Base-by-base conservation (phyloP, 1,284 basidiomycete species). In the Leccinum pachyderme region DNA sequence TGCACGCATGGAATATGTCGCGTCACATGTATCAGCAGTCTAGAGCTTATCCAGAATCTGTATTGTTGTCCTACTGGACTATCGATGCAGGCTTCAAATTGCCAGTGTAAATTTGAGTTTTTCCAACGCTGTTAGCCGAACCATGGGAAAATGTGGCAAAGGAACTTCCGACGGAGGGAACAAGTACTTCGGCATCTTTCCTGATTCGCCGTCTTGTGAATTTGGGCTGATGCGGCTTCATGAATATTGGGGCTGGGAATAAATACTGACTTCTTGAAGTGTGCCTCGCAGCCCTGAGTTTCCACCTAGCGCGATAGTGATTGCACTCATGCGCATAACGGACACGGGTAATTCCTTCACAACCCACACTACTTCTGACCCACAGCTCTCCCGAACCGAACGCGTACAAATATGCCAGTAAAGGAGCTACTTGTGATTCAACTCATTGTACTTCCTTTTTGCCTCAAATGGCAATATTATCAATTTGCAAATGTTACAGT, bases 101-200 rank as follows among this genome's bases (percentile, higher is more conserved):
- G n/a, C n/a, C n/a, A n/a, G 11, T 47, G 15, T 44, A 44, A 44
- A 27, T 22, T 27, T 44, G 43, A 24, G 13, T 44, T 44, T 37
- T 15, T n/a, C 35, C 27, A 29, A 25, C n/a, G 28, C 24, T 13
- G n/a, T 27, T 51, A 44, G 32, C 47, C 49, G 47, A 54, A 44
- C 18, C 25, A 46, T 58, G 56, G 49, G 56, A 58, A 58, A 27
- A 45, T 46, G 54, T 31, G 29, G 45, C 56, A 41, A 54, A 44
- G 22, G 12, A 49, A 39, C 28, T 28, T 28, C 28, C 48, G 33
- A 28, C 25, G 48, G 27, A 39, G 31, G 3, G 2, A 31, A 33
- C 22, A 31, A 11, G 18, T 22, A 41, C 41, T 48, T 46, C 43
- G 24, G 6, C 25, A 27, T 29, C 43, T 55, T 47, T 41, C 28